Conservation (phyloP, 805 yeast species). For the Barnettozyma siamensis region DNA sequence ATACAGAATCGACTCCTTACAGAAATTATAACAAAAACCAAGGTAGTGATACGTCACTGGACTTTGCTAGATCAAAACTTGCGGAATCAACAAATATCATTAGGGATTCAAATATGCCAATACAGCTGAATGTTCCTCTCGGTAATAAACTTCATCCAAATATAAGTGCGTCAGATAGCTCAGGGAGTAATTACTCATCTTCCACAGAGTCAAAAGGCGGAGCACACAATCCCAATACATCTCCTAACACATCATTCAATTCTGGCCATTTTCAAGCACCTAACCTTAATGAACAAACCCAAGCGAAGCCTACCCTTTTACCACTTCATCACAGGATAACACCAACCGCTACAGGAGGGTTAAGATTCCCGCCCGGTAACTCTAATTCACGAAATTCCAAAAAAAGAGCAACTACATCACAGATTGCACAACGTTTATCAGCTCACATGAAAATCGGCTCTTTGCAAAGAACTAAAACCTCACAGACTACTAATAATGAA, state of each 20-base stretch:
- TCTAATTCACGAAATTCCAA: slow-evolving; percentile 7
- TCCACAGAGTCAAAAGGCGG: slow-evolving; percentile 3
- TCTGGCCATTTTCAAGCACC: slow-evolving; percentile 8
- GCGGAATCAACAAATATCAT: slow-evolving; percentile 23
- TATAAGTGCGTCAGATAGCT: neutral
- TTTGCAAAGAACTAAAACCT: slow-evolving; percentile 6
- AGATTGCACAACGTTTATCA: slow-evolving; percentile 20
- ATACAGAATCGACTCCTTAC: neutral
- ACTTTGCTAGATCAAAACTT: slow-evolving; percentile 15
- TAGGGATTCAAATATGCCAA: slow-evolving; percentile 6
- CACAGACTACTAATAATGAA: neutral
- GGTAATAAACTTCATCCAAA: slow-evolving; percentile 5
- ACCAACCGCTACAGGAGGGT: neutral
- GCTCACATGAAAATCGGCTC: slow-evolving; percentile 23
- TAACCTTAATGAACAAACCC: neutral
- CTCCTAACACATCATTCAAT: slow-evolving; percentile 11
- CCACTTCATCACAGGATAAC: neutral
- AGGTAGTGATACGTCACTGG: slow-evolving; percentile 2
- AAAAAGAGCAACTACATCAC: slow-evolving; percentile 19
- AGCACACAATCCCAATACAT: slow-evolving; percentile 9
- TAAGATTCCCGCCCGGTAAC: neutral
- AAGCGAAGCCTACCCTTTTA: neutral
- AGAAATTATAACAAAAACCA: neutral
- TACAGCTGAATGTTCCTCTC: slow-evolving; percentile 3
- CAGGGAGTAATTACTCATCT: neutral